Percentiles rank a stretch among this genome's conserved stretches.
Conservation (phyloP, 257 asterid species). For the Coffea canephora region DNA sequence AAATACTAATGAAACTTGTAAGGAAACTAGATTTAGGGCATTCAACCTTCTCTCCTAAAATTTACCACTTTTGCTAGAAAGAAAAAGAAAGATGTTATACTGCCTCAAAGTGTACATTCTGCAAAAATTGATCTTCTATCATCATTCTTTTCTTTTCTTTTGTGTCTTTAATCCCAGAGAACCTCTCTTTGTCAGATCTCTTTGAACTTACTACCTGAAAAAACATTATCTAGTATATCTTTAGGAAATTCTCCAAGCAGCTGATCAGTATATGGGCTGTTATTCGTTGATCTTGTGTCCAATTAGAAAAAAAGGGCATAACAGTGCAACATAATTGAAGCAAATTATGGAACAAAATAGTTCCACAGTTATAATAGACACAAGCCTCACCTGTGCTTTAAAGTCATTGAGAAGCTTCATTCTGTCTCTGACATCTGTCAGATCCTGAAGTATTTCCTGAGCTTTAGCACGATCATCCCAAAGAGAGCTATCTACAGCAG, state of each 20-base stretch:
- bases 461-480: slow-evolving; percentile 96
- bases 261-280: not conserved
- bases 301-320: not conserved
- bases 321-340: not conserved
- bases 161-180: no score
- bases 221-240: no score
- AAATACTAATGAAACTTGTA: not conserved
- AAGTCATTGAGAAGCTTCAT: slow-evolving; percentile 80
- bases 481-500: slow-evolving; percentile 73
- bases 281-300: no score
- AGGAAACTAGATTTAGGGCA: not conserved
- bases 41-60: not conserved
- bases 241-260: no score
- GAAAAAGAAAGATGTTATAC: not conserved
- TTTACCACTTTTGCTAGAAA: not conserved
- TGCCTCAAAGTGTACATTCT: not conserved
- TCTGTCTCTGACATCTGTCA: slow-evolving; percentile 88
- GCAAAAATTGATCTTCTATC: not conserved
- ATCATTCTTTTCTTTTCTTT: not conserved
- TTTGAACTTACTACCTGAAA: no score
- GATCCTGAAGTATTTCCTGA: slow-evolving; percentile 85
- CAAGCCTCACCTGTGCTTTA: slow-evolving; percentile 64
- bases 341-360: slow-evolving; percentile 1
- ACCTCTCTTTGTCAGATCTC: not conserved
- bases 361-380: slow-evolving; percentile 10